Evolutionary conservation across 371 early-diverging fungal genomes (phyloP), one percentile per base, ranked within the genome.

Genomic region (Apophysomyces variabilis): DNA sequence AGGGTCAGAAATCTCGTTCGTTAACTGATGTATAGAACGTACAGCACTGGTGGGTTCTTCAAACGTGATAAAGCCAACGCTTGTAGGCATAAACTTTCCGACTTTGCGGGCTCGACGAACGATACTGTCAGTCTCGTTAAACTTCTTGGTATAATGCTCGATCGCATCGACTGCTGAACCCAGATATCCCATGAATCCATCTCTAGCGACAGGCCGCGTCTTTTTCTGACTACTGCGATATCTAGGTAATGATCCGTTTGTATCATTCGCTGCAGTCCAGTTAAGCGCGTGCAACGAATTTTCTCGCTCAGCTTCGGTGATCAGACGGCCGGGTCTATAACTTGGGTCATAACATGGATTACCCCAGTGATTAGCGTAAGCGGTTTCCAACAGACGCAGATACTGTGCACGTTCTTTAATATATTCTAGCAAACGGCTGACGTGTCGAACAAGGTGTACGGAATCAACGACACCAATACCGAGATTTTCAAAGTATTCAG

Each of bases 11-110:
- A 26, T 26, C 32, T 26, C 32, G 32, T 26, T 26, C 32, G 32
- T 26, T 26, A 26, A 26, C 32, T 26, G 32, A 26, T 26, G 0
- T 26, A 26, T 26, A 26, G 32, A 8, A 65, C 80, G 70, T 79
- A 83, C 83, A 37, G 89, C 90, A 26, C 87, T 76, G 62, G 92
- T 72, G 45, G 87, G 77, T 45, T 86, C 88, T 67, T 90, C 90
- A 77, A 93, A 93, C 3, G 93, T 92, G 18, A 93, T 90, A 78
- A 94, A 92, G 0, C 90, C 94, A 7, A 90, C 87, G 57, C 86
- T 83, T 7, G 90, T 90, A 9, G 88, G 85, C 39, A 76, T 68
- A 47, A 84, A 85, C 21, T 77, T 67, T 36, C 87, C 89, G 13
- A 79, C 62, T 35, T 78, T 70, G 14, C 94, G 77, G 61, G 92